These are phyloP conservation scores for Geotrichum macrosporum DNA, from an alignment of 1,139 yeast species.

Conservation along the genomic window DNA sequence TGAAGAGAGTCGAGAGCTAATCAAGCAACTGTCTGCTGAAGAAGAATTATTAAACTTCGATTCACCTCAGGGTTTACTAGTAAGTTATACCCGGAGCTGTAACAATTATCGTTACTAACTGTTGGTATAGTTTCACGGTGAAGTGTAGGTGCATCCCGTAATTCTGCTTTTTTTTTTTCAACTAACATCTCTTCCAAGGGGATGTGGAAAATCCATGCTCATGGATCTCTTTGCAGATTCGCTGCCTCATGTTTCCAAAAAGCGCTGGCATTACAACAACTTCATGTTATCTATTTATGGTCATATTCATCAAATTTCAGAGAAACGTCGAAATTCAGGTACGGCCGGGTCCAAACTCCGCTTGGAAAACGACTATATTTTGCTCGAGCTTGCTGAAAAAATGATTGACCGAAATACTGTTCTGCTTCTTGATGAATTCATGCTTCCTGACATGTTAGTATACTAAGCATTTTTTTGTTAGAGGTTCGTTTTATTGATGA, in stretches of 20 bases:
- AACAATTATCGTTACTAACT: neutral
- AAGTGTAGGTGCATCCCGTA: slow-evolving; percentile 43
- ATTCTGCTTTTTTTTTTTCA: neutral
- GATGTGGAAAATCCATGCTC: slow-evolving; percentile 71
- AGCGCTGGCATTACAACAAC: slow-evolving; percentile 67
- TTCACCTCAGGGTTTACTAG: slow-evolving; percentile 59
- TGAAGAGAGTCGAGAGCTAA: slow-evolving; percentile 37
- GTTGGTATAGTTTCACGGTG: slow-evolving; percentile 56
- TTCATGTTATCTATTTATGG: slow-evolving; percentile 65
- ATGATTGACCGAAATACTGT: slow-evolving; percentile 58
- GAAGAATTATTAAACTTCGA: slow-evolving; percentile 55
- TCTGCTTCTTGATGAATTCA: slow-evolving; percentile 64
- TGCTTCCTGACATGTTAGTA: slow-evolving; percentile 56
- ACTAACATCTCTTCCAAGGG: slow-evolving; percentile 31
- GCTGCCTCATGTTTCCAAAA: slow-evolving; percentile 58
- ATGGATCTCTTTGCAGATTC: slow-evolving; percentile 68
- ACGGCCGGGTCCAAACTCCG: slow-evolving; percentile 37
- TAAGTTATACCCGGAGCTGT: neutral
- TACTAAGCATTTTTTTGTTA: no score
- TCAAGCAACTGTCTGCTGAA: slow-evolving; percentile 55
- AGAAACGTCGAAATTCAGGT: slow-evolving; percentile 38
- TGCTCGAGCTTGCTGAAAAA: slow-evolving; percentile 63
- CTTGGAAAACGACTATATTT: slow-evolving; percentile 56
- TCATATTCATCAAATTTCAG: slow-evolving; percentile 56
- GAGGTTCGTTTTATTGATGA: no score